phyloP scores from a whole-genome alignment of 2,329 filamentous ascomycete genomes.

The Aureobasidium sp. region DNA sequence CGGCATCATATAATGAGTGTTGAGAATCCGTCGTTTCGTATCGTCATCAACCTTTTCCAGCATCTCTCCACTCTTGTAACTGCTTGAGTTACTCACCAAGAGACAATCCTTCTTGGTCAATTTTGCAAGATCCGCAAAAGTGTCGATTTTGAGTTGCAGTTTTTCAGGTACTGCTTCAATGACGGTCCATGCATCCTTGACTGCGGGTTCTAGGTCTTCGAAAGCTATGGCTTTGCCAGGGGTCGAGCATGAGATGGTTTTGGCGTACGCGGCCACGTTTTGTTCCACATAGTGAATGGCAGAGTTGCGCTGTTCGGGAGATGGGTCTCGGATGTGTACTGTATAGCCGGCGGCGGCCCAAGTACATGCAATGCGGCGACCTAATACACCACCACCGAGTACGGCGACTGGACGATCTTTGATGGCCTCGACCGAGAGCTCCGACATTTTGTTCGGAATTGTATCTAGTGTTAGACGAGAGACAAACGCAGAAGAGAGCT shows the following conservation, averaged over 20 bases:
- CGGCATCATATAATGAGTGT: constrained; percentile 47
- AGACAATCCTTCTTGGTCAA: constrained; percentile 38
- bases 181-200: constrained; percentile 44
- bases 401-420: constrained; percentile 29
- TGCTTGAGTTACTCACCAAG: constrained; percentile 44
- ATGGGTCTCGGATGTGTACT: constrained; percentile 37
- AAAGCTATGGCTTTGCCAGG: constrained; percentile 27
- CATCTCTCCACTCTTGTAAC: constrained; percentile 44
- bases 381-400: constrained; percentile 37
- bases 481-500: background rate
- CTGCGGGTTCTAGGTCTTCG: constrained; percentile 32
- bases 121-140: constrained; percentile 39
- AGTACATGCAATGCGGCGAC: constrained; percentile 30
- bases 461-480: background rate
- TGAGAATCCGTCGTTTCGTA: constrained; percentile 35
- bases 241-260: background rate
- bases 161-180: constrained; percentile 47
- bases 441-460: background rate
- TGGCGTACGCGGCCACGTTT: constrained; percentile 23
- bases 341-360: constrained; percentile 37
- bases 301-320: constrained; percentile 27
- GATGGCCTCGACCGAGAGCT: background rate
- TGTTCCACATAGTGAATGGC: constrained; percentile 34
- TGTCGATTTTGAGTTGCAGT: constrained; percentile 40
- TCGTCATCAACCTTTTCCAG: constrained; percentile 32